Base-by-base conservation (phyloP, 1,284 basidiomycete genomes). In the Irpex rosettiformis region DNA sequence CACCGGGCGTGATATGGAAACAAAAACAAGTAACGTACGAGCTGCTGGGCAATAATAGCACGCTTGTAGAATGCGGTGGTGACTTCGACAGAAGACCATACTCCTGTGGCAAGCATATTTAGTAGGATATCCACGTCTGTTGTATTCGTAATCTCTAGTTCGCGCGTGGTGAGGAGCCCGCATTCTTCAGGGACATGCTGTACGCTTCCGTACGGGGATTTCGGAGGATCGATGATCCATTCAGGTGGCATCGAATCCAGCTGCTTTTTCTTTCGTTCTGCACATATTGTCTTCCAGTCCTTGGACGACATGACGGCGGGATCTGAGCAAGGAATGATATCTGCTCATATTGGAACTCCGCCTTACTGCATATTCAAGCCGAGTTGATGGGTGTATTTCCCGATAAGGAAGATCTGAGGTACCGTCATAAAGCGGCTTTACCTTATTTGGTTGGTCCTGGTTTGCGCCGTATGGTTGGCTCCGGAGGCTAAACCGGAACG, bases 21-120 rank as follows among this genome's bases (percentile, higher is more conserved):
- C 30, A 45, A 22, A 8, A 45, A 45, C 8, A 18, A 18, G 43
- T 25, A 10, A 53, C 86, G 68, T 61, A 92, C 92, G 11, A 92
- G 72, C 69, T 94, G 93, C 60, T 94, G 92, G 0, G 93, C 91
- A 54, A 94, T 73, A 52, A 90, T 79, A 0, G 92, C 89, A 21
- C 91, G 79, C 74, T 94, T 93, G 69, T 84, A 85, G 70, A 89
- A 93, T 0, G 91, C 88, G 3, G 79, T 85, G 0, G 86, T 85
- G 30, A 91, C 89, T 55, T 85, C 81, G 1, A 86, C 76, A 7
- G 87, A 79, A 1, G 84, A 79, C 82, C 84, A 89, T 27, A 75
- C 66, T 5, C 77, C 78, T 1, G 64, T 69, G 13, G 78, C 77
- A 4, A 91, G 70, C 54, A 80, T 78, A 52, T 69, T 58, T 62